A percentile compares a stretch with the other conserved stretches of the same genome.
Evolutionary conservation across 805 yeast genomes (phyloP).

Genomic region (Suhomyces emberorum): DNA sequence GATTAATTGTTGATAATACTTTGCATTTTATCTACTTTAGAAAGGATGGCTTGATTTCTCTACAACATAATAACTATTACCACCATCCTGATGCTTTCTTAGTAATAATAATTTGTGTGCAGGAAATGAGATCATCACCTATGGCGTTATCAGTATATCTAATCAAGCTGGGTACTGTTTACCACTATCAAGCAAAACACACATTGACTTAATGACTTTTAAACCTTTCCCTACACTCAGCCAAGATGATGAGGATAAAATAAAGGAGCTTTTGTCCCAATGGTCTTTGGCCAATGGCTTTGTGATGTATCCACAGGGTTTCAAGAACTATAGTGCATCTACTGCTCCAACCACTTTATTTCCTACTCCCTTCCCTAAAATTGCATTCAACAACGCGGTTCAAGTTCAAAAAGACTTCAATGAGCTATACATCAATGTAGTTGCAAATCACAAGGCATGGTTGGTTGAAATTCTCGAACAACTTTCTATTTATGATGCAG

Average conservation of each 20-base stretch:
- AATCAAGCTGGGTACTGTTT: not conserved
- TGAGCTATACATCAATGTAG: conserved; percentile 67
- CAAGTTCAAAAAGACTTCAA: conserved; percentile 68
- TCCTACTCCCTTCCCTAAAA: conserved; percentile 84
- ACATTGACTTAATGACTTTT: conserved; percentile 3
- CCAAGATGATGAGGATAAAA: conserved; percentile 21
- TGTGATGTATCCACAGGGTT: conserved; percentile 71
- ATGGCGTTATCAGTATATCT: conserved; percentile 3
- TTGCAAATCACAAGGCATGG: conserved; percentile 57
- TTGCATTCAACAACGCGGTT: conserved; percentile 63
- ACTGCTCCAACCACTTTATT: conserved; percentile 86
- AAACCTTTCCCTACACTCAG: conserved; percentile 35
- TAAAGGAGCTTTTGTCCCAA: conserved; percentile 55
- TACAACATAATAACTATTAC: too few relatives aligned
- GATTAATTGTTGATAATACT: too few relatives aligned
- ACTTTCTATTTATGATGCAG: conserved; percentile 58
- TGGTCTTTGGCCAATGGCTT: conserved; percentile 81
- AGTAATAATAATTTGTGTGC: too few relatives aligned
- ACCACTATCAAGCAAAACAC: not conserved
- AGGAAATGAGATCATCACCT: too few relatives aligned
- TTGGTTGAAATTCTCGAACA: conserved; percentile 51
- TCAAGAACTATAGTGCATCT: conserved; percentile 40
- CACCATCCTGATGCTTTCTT: too few relatives aligned
- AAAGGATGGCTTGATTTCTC: too few relatives aligned
- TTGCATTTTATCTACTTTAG: too few relatives aligned